These are phyloP conservation scores for Candida coleopterorum DNA, from an alignment of 805 yeast species.

Conservation along the genomic window DNA sequence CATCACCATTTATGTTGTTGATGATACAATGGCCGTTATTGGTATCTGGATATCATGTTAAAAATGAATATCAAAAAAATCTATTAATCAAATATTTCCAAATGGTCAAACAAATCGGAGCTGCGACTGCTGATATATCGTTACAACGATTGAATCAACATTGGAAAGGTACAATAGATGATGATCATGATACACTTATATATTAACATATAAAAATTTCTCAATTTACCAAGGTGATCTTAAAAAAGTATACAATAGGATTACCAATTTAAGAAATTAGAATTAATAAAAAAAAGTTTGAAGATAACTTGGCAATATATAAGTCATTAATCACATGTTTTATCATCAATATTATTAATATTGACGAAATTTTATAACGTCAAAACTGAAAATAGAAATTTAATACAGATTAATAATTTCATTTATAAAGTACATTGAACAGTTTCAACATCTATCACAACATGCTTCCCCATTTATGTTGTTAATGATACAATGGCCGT, in stretches of 20 bases:
- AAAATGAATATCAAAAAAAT: not conserved
- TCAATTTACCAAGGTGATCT: no score
- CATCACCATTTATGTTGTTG: constrained; percentile 7
- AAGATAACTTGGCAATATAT: constrained; percentile 8
- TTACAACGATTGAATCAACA: constrained; percentile 2
- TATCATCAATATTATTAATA: constrained; percentile 2
- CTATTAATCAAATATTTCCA: constrained; percentile 3
- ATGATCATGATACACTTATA: constrained; percentile 8
- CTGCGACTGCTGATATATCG: constrained; percentile 5
- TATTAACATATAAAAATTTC: constrained; percentile 6
- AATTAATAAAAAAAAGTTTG: constrained; percentile 2
- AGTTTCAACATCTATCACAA: constrained; percentile 6
- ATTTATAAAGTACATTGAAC: constrained; percentile 2
- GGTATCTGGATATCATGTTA: constrained; percentile 1
- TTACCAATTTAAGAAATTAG: constrained; percentile 8
- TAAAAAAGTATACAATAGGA: constrained; percentile 5
- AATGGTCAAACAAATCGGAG: constrained; percentile 8
- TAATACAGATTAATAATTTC: not conserved
- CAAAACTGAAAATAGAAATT: not conserved
- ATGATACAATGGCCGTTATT: constrained; percentile 9
- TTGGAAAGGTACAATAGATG: constrained; percentile 6
- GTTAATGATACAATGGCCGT: constrained; percentile 8
- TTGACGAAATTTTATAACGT: constrained; percentile 5
- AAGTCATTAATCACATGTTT: constrained; percentile 6
- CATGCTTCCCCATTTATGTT: constrained; percentile 8